Percentiles rank a stretch among this genome's conserved stretches.
Evolutionary conservation across 345 rosid species (phyloP).

Genomic region (Aurinia saxatilis): DNA sequence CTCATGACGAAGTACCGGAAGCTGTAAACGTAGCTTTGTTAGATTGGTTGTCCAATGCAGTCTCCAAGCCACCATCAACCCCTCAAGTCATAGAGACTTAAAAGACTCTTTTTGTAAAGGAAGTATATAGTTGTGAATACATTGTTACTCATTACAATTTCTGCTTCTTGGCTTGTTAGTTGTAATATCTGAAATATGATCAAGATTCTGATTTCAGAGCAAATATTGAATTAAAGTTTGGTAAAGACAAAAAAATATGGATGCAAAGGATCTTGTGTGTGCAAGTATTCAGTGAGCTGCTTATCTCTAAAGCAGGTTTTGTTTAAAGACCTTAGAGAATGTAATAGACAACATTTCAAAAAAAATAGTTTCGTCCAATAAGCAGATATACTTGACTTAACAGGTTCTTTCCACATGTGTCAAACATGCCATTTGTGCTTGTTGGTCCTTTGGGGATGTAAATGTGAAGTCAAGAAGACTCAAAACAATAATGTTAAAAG

Average conservation of each 20-base stretch:
- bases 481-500: no score
- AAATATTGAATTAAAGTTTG: not conserved
- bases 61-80: conserved; percentile 32
- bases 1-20: conserved; percentile 92
- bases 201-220: not conserved
- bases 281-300: not conserved
- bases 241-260: not conserved
- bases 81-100: conserved; percentile 22
- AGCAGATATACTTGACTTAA: no score
- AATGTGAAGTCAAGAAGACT: no score
- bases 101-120: conserved; percentile 6
- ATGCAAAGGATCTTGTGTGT: not conserved
- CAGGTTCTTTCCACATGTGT: no score
- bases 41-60: conserved; percentile 61
- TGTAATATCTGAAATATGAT: not conserved
- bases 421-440: no score
- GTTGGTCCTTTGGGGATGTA: no score
- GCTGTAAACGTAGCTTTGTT: conserved; percentile 64
- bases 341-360: not conserved
- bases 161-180: conserved; percentile 2
- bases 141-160: not conserved
- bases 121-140: conserved; percentile 10
- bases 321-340: not conserved
- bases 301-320: not conserved
- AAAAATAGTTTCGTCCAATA: no score